A percentile compares a stretch with the other conserved stretches of the same genome.
phyloP scores from a whole-genome alignment of 2,329 filamentous ascomycete genomes.

The Colletotrichum neosansevieriae region DNA sequence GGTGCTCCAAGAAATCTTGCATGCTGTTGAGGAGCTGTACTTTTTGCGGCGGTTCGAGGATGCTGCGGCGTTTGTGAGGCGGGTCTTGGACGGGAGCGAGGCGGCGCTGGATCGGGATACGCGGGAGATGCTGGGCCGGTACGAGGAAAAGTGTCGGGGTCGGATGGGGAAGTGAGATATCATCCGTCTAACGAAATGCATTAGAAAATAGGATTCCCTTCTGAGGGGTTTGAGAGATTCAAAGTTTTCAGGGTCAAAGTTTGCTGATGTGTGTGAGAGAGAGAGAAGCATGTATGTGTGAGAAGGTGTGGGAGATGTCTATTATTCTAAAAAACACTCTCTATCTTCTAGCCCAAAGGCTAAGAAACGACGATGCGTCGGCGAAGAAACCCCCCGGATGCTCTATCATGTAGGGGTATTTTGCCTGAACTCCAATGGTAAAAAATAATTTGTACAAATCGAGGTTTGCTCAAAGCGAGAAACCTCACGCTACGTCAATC shows the following conservation, averaged over 20 bases:
- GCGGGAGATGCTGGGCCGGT: conserved; percentile 53
- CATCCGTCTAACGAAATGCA: neutral
- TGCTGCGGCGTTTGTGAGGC: conserved; percentile 55
- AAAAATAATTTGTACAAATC: conserved; percentile 29
- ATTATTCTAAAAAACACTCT: conserved; percentile 19
- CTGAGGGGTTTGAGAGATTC: neutral
- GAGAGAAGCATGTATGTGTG: neutral
- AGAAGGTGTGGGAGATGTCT: conserved; percentile 11
- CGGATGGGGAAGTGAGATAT: conserved; percentile 42
- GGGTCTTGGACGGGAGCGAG: conserved; percentile 49
- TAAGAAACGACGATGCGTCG: conserved; percentile 9
- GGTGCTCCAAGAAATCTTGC: conserved; percentile 62
- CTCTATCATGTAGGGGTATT: conserved; percentile 38
- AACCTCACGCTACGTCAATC: neutral
- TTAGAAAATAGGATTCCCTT: neutral
- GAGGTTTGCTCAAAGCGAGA: neutral
- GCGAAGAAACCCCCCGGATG: neutral
- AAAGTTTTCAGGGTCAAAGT: conserved; percentile 19
- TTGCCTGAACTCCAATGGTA: conserved; percentile 22
- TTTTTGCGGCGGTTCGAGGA: conserved; percentile 63
- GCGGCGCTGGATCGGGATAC: conserved; percentile 59
- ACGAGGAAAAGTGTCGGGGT: conserved; percentile 56
- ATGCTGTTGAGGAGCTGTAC: conserved; percentile 70
- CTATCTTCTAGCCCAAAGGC: conserved; percentile 6
- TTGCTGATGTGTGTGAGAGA: conserved; percentile 3